Evolutionary conservation across 1,139 yeast species (phyloP).

Genomic region (Blastobotrys aristatus): DNA sequence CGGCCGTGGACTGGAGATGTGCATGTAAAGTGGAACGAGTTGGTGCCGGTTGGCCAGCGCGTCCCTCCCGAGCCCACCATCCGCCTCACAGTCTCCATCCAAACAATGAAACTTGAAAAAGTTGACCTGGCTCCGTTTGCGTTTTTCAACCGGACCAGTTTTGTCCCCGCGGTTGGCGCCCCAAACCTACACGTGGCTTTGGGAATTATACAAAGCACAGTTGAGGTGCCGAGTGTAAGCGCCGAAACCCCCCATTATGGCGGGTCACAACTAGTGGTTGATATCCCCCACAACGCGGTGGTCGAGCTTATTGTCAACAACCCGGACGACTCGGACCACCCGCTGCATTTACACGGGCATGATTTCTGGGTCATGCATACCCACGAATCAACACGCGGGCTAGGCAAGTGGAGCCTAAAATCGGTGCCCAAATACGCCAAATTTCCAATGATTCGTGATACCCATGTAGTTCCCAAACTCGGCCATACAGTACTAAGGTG

Average conservation of each 20-base stretch:
- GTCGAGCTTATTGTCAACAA: constrained; percentile 71
- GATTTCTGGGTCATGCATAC: constrained; percentile 49
- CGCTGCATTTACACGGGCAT: constrained; percentile 60
- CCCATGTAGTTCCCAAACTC: constrained; percentile 50
- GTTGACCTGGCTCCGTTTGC: constrained; percentile 24
- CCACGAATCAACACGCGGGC: constrained; percentile 34
- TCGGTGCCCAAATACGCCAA: constrained; percentile 50
- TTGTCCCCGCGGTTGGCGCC: constrained; percentile 26
- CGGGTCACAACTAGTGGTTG: constrained; percentile 17
- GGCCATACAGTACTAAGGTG: constrained; percentile 62
- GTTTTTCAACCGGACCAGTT: constrained; percentile 27
- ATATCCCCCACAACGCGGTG: constrained; percentile 24
- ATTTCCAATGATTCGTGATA: constrained; percentile 59
- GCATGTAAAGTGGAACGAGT: neutral
- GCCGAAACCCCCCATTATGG: constrained; percentile 20
- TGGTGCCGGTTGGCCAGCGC: constrained; percentile 15
- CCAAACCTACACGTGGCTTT: constrained; percentile 27
- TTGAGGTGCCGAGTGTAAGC: constrained; percentile 6
- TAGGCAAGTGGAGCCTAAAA: constrained; percentile 39
- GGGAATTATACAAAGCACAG: constrained; percentile 18
- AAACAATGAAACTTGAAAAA: constrained; percentile 23
- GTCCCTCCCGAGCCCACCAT: constrained; percentile 21
- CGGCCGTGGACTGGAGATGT: neutral
- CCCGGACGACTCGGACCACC: constrained; percentile 76
- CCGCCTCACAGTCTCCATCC: constrained; percentile 18